Evolutionary conservation across 192 early-diverging fungal genomes (phyloP).

Genomic region (Nowakowskiella sp.): DNA sequence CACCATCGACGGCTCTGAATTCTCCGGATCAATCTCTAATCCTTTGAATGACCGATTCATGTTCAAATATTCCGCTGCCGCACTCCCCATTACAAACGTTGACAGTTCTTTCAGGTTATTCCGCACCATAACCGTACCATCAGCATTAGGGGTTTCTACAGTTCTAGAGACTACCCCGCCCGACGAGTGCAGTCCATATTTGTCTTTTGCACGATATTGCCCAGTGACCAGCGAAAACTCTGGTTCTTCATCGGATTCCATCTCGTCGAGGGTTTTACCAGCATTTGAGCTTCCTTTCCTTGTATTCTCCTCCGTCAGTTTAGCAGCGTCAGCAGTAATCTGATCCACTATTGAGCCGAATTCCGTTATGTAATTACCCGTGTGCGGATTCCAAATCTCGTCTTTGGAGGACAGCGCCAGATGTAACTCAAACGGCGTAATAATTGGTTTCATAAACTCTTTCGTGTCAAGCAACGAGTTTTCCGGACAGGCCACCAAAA

Average conservation of each 20-base stretch:
- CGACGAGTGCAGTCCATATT: constrained; percentile 1
- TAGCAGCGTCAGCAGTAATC: constrained; percentile 20
- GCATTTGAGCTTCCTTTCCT: constrained; percentile 8
- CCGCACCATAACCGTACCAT: constrained; percentile 41
- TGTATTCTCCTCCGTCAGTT: constrained; percentile 12
- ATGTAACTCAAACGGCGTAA: constrained; percentile 88
- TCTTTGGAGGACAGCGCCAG: constrained; percentile 51
- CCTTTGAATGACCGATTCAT: constrained; percentile 68
- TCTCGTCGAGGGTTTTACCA: constrained; percentile 2
- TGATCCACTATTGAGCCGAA: constrained; percentile 20
- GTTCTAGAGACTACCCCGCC: background rate
- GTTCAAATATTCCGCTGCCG: constrained; percentile 63
- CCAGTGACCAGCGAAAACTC: constrained; percentile 90
- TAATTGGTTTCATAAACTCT: constrained; percentile 86
- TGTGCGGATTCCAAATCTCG: constrained; percentile 28
- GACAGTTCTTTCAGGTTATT: constrained; percentile 47
- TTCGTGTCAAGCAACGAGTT: constrained; percentile 85
- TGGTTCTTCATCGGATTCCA: constrained; percentile 58
- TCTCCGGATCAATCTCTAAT: constrained; percentile 62
- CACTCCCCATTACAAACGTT: constrained; percentile 42
- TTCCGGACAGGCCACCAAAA: constrained; percentile 89
- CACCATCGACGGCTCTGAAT: constrained; percentile 47
- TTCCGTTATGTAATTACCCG: constrained; percentile 31
- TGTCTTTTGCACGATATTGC: constrained; percentile 24
- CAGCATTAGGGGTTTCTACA: constrained; percentile 26